Percentiles rank a stretch among this genome's conserved stretches.
phyloP scores from a whole-genome alignment of 176 grass and related monocot species.

The Oryza glaberrima region DNA sequence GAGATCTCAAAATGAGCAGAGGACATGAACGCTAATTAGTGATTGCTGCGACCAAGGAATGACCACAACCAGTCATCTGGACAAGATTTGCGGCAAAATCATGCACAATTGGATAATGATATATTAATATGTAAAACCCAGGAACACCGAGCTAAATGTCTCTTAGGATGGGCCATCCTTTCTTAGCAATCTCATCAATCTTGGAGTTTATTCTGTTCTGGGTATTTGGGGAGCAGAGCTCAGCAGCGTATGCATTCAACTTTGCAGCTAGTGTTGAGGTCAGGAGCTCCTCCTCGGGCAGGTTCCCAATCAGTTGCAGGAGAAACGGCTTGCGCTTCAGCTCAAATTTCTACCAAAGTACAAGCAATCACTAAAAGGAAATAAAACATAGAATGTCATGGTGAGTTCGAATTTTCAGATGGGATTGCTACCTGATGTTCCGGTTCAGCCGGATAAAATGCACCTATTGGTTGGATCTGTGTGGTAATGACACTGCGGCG shows the following conservation, averaged over 20 bases:
- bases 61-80: neutral
- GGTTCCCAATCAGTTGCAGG: conserved; percentile 79
- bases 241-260: conserved; percentile 80
- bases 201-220: conserved; percentile 79
- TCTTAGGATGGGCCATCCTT: conserved; percentile 79
- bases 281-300: conserved; percentile 79
- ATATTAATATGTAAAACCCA: neutral
- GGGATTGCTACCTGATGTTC: conserved; percentile 83
- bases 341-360: conserved; percentile 87
- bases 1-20: conserved; percentile 2
- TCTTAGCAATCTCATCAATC: conserved; percentile 70
- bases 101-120: neutral
- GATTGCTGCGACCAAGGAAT: conserved; percentile 10
- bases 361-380: neutral
- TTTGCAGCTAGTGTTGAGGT: conserved; percentile 73
- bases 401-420: neutral
- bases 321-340: conserved; percentile 77
- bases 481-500: conserved; percentile 77
- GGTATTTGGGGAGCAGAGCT: conserved; percentile 66
- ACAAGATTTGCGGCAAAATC: conserved; percentile 7
- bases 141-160: conserved; percentile 57
- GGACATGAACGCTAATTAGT: neutral
- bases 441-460: conserved; percentile 86
- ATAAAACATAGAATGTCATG: neutral
- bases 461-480: conserved; percentile 66